These are phyloP conservation scores for Rhododendron ferrugineum DNA, from an alignment of 148 eudicot species.

Conservation along the genomic window DNA sequence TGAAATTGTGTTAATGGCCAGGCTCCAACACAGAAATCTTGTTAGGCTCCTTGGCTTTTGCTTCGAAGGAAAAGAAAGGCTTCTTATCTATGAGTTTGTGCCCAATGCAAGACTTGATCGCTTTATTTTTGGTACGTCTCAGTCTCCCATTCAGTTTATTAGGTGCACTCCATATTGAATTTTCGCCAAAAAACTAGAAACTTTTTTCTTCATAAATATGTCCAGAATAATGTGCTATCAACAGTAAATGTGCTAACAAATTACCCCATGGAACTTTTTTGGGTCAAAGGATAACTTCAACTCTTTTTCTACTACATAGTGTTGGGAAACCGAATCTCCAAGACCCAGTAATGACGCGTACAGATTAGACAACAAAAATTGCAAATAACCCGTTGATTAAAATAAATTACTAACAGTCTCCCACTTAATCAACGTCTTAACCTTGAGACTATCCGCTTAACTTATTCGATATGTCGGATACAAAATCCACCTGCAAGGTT, in stretches of 20 bases:
- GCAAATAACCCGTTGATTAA: no score
- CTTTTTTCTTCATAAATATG: background rate
- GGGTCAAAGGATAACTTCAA: background rate
- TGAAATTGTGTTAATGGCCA: conserved; percentile 26
- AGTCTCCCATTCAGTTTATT: background rate
- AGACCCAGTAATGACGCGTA: no score
- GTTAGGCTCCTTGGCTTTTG: conserved; percentile 24
- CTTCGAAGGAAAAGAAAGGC: conserved; percentile 13
- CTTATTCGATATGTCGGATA: no score
- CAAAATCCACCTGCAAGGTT: no score
- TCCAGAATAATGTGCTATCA: background rate
- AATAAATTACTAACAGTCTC: no score
- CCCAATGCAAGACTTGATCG: conserved; percentile 29
- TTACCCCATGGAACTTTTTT: background rate
- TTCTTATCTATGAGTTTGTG: conserved; percentile 29
- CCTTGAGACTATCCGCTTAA: no score
- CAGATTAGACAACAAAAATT: no score
- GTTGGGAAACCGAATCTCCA: no score
- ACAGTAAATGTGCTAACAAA: background rate
- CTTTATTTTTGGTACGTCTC: conserved; percentile 22
- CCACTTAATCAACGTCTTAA: no score
- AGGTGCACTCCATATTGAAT: background rate
- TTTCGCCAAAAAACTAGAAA: no score
- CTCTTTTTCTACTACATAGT: background rate
- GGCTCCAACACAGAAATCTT: conserved; percentile 26